phyloP scores from a whole-genome alignment of 2,329 filamentous ascomycete genomes.

The Colletotrichum shisoi region DNA sequence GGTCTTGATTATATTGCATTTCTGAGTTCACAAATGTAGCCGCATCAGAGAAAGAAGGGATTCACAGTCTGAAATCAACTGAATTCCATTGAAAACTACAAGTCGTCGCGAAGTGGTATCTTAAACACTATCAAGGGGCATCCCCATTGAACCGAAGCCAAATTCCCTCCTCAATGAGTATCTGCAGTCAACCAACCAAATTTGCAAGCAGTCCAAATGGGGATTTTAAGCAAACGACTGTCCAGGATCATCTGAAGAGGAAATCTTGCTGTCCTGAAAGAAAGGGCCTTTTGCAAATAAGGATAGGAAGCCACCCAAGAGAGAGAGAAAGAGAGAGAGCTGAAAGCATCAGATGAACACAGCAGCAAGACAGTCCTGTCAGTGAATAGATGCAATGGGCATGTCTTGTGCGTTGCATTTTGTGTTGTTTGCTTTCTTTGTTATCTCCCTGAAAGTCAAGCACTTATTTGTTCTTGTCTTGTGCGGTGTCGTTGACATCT shows the following conservation, averaged over 20 bases:
- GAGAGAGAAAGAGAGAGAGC: neutral
- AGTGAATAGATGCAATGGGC: neutral
- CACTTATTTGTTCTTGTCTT: no score
- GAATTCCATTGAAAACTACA: slow-evolving; percentile 16
- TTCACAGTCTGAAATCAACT: neutral
- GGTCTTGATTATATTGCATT: no score
- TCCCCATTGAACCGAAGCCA: neutral
- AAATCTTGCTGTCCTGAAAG: neutral
- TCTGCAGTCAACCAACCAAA: slow-evolving; percentile 3
- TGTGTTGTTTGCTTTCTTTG: neutral
- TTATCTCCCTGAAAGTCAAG: neutral
- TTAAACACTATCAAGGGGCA: slow-evolving; percentile 14
- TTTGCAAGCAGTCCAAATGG: neutral
- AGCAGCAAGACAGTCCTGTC: neutral
- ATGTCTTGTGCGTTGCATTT: neutral
- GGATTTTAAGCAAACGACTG: neutral
- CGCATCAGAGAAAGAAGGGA: neutral
- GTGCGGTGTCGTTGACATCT: neutral
- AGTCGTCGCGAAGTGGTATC: slow-evolving; percentile 6
- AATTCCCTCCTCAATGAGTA: slow-evolving; percentile 9
- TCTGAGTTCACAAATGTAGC: neutral
- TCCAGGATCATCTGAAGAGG: neutral
- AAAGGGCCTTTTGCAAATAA: neutral
- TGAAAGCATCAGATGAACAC: neutral
- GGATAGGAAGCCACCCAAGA: neutral